Base-by-base conservation (phyloP, 1,284 basidiomycete species). In the Cryptococcus sp. region DNA sequence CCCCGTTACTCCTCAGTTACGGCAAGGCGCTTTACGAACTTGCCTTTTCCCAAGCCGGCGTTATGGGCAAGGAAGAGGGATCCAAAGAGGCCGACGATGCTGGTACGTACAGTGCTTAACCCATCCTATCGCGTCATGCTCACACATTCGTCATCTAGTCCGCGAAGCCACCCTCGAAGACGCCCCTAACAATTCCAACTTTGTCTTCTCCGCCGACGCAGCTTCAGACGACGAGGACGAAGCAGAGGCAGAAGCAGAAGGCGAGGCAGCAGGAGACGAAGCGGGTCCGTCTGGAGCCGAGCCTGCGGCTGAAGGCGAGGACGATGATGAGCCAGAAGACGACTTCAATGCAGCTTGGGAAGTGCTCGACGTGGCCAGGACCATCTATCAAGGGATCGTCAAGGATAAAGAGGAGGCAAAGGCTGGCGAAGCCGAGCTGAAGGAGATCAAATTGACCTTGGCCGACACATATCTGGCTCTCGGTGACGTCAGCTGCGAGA, bases 321-420 rank as follows among this genome's bases (percentile, higher is more conserved):
- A 74, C n/a, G 75, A 65, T 15, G 75, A 77, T 19, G 75, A 72
- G 50, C 90, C 89, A 0, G 92, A 94, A 71, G 91, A 95, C 68
- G 91, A 95, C 73, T 94, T 93, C 76, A 93, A 93, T 67, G 91
- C 91, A 31, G 91, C 92, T 15, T 95, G 92, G 92, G 91, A 94
- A 72, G 88, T 92, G 2, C 82, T 94, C 20, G 92, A 95, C 68
- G 86, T 93, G 54, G 91, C 92, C 19, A 83, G 91, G 46, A 85
- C 87, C 5, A 87, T 93, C 59, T 94, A 90, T 72, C 85, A 87
- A 65, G 89, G 87, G 74, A 82, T 84, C 62, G 62, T 73, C 1
- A 66, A 65, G 11, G 66, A 57, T 5, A 63, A 55, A 35, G 63
- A 47, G 6, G 59, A 69, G 42, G 62, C 59, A 11, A 55, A 82